These are phyloP conservation scores for Crithidia bombi DNA, from an alignment of 208 protist species.

Conservation along the genomic window DNA sequence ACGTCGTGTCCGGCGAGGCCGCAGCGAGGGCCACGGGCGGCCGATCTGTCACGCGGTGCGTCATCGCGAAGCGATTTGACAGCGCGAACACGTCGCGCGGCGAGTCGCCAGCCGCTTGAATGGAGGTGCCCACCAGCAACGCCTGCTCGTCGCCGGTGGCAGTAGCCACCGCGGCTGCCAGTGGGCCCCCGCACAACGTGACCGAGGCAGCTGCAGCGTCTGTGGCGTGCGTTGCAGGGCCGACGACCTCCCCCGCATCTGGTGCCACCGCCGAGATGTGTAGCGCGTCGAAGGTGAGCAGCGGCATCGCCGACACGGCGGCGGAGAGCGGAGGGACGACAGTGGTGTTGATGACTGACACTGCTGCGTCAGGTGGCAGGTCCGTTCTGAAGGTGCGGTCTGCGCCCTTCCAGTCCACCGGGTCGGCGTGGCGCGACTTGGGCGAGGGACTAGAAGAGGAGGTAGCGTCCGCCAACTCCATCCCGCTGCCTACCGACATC, in stretches of 20 bases:
- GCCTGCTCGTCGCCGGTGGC: neutral
- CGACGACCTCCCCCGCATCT: neutral
- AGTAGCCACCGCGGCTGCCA: neutral
- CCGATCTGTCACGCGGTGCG: slow-evolving; percentile 12
- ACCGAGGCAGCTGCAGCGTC: slow-evolving; percentile 1
- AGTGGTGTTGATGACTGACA: neutral
- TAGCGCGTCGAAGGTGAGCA: slow-evolving; percentile 2
- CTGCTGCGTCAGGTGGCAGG: neutral
- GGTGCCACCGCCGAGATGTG: neutral
- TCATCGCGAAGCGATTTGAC: slow-evolving; percentile 13
- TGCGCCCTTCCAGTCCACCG: neutral
- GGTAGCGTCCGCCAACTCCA: slow-evolving; percentile 13
- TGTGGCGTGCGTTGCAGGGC: neutral
- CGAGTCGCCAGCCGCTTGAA: slow-evolving; percentile 1
- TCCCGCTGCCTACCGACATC: slow-evolving; percentile 13
- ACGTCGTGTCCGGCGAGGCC: neutral
- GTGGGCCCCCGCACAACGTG: too few relatives aligned
- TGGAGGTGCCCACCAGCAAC: neutral
- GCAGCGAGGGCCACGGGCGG: slow-evolving; percentile 24
- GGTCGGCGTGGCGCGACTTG: slow-evolving; percentile 1
- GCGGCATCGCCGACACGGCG: neutral
- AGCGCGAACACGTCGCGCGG: slow-evolving; percentile 9
- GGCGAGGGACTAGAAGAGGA: slow-evolving; percentile 5
- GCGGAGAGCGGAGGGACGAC: neutral
- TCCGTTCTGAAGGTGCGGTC: slow-evolving; percentile 1